phyloP scores from a whole-genome alignment of 805 yeast genomes.

The Cyberlindnera petersonii region DNA sequence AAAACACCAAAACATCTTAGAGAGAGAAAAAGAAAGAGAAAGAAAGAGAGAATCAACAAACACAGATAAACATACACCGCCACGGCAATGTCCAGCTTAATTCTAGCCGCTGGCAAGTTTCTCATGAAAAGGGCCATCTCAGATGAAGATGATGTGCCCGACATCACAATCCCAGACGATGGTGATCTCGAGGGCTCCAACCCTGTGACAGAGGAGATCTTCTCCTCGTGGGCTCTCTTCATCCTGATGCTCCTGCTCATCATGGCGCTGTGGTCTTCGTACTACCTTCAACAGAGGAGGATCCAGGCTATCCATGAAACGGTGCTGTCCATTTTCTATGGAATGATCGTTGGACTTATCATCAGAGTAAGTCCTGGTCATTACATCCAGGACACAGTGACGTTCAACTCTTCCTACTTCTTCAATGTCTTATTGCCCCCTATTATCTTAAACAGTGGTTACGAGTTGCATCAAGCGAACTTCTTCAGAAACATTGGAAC shows the following conservation, averaged over 20 bases:
- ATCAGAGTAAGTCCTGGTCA: conserved; percentile 94
- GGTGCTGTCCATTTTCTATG: conserved; percentile 90
- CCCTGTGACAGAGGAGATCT: conserved; percentile 91
- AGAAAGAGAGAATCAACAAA: not conserved
- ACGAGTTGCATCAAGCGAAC: conserved; percentile 92
- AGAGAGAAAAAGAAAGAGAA: not conserved
- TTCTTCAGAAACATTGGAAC: conserved; percentile 90
- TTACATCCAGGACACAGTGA: conserved; percentile 93
- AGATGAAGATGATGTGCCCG: conserved; percentile 32
- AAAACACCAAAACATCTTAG: too few relatives aligned
- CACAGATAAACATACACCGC: not conserved
- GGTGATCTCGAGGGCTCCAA: conserved; percentile 61
- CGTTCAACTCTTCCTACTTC: conserved; percentile 90
- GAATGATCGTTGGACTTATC: conserved; percentile 91
- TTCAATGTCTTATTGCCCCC: conserved; percentile 95
- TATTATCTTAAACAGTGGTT: conserved; percentile 92
- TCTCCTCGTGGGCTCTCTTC: conserved; percentile 95
- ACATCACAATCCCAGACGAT: conserved; percentile 36
- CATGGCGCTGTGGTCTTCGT: conserved; percentile 92
- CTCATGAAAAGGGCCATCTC: conserved; percentile 26
- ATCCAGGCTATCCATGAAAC: conserved; percentile 98
- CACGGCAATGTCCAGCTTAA: conserved; percentile 22
- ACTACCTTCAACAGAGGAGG: conserved; percentile 83
- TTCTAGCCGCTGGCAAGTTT: conserved; percentile 22
- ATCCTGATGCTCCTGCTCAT: conserved; percentile 76